Base-by-base conservation (phyloP, 495 filamentous ascomycete genomes). In the Astrothelium macrocarpum region DNA sequence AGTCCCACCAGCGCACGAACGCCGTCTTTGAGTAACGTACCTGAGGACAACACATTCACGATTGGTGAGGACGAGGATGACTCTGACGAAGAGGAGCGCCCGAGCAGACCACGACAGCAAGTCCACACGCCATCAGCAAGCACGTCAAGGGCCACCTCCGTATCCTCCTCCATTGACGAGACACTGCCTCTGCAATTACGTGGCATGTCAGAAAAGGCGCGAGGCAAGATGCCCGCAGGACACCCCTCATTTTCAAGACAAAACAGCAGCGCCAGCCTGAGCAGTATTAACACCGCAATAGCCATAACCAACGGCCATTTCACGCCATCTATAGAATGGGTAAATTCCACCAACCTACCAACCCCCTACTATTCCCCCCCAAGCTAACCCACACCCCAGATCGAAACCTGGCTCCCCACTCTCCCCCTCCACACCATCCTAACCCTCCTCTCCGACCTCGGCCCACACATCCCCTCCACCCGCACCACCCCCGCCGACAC, bases 171-270 rank as follows among this genome's bases (percentile, higher is more conserved):
- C 1, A 76, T 83, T 1, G 94, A 95, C 63, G 90, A 94, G 68
- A 86, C 88, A 28, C 83, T 96, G 12, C 90, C 92, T n/a, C 78
- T 86, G 36, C 93, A 97, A 69, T 72, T 95, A n/a, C 84, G 90
- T 58, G 93, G 91, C 58, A 99, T 97, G 91, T 96, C 93, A 11
- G 94, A 99, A 74, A 99, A 97, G 71, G 95, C 94, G 29, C 79
- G 94, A 59, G 94, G 94, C 9, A 99, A 99, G 73, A 90, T 94
- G 84, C 95, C 95, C n/a, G 91, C 89, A 11, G 88, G 90, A 2
- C 81, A 89, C 43, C 81, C 82, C 11, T 83, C 82, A 18, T 97
- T 98, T 72, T 96, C 92, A 2, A 81, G 95, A 9, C 94, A 97
- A 71, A 94, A 92, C 70, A 96, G 90, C 74, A 91, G 86, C 58